phyloP scores from a whole-genome alignment of 441 rosid species.

The Populus hybrid region DNA sequence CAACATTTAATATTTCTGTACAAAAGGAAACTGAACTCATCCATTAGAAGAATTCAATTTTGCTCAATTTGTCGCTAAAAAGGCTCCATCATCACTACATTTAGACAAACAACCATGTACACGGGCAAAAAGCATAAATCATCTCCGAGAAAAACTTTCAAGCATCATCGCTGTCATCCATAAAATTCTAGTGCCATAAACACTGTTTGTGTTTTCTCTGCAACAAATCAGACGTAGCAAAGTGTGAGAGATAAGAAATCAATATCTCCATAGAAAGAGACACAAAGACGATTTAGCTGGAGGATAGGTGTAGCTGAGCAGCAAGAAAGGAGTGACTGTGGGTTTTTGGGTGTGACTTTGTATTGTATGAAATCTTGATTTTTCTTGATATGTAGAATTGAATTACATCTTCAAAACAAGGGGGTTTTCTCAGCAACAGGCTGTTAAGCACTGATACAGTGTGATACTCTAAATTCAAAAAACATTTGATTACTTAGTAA shows the following conservation, averaged over 20 bases:
- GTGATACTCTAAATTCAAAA: neutral
- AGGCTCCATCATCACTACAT: neutral
- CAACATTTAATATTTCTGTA: neutral
- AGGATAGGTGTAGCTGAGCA: neutral
- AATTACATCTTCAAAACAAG: neutral
- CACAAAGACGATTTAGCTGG: neutral
- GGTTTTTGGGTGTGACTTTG: neutral
- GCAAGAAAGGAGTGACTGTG: neutral
- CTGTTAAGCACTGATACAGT: neutral
- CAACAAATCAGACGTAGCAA: neutral
- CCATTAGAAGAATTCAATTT: neutral
- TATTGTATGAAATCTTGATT: neutral
- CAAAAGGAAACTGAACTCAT: neutral
- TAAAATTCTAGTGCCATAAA: neutral
- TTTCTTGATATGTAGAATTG: neutral
- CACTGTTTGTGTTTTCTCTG: neutral
- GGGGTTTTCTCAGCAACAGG: neutral
- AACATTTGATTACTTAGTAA: neutral
- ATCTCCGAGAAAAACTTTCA: neutral
- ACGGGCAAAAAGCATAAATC: neutral
- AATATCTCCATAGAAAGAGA: neutral
- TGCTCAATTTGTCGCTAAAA: neutral
- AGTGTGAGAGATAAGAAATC: neutral
- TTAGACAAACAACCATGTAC: neutral
- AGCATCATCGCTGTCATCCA: neutral